A percentile compares a stretch with the other conserved stretches of the same genome.
These are phyloP conservation scores for Lentinula boryana DNA, from an alignment of 768 basidiomycete genomes.

Conservation along the genomic window DNA sequence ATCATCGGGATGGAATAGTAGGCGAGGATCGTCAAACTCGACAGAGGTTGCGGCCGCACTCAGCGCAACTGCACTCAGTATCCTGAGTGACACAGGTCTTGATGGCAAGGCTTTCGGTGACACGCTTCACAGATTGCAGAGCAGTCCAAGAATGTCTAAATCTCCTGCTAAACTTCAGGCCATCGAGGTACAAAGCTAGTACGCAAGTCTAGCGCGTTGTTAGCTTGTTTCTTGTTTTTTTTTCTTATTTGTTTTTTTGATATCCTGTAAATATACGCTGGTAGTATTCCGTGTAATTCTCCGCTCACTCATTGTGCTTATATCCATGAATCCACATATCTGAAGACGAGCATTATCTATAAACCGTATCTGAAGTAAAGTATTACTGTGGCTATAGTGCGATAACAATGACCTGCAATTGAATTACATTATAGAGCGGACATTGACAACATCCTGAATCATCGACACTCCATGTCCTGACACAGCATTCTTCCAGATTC, in stretches of 20 bases:
- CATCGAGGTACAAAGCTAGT: not conserved
- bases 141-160: not conserved
- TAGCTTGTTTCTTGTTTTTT: not conserved
- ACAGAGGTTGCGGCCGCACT: conserved; percentile 1
- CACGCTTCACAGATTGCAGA: not conserved
- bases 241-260: not conserved
- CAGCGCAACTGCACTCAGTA: not conserved
- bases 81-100: conserved; percentile 1
- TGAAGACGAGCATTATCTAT: not conserved
- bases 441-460: conserved; percentile 10
- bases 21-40: not conserved
- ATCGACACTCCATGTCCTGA: conserved; percentile 10
- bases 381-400: too few relatives aligned
- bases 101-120: not conserved
- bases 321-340: not conserved
- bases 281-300: not conserved
- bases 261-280: not conserved
- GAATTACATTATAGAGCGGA: not conserved
- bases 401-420: too few relatives aligned
- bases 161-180: not conserved
- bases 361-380: too few relatives aligned
- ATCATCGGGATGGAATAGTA: not conserved
- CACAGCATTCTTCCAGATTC: conserved; percentile 13
- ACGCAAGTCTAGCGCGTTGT: not conserved
- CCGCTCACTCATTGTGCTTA: not conserved